Evolutionary conservation across 768 basidiomycete genomes (phyloP).

Genomic region (Xerocomellus amylosporus): DNA sequence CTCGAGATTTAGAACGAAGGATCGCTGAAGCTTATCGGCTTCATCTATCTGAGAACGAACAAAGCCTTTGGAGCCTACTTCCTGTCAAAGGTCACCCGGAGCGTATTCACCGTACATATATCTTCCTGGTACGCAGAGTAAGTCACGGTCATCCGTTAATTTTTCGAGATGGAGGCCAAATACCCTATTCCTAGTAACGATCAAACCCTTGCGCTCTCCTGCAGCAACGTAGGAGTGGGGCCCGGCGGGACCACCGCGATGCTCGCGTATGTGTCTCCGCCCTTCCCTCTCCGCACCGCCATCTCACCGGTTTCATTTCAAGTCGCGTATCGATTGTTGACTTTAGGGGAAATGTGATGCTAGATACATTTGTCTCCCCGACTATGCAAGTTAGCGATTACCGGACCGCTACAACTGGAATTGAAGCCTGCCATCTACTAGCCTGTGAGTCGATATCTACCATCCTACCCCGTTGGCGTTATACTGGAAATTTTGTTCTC

Average conservation of each 20-base stretch:
- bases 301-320: conserved; percentile 11
- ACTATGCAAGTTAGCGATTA: conserved; percentile 71
- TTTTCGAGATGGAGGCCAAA: conserved; percentile 31
- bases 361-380: conserved; percentile 66
- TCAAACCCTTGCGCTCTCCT: conserved; percentile 59
- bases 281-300: conserved; percentile 3
- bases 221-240: conserved; percentile 72
- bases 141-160: conserved; percentile 14
- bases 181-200: conserved; percentile 36
- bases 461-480: not conserved
- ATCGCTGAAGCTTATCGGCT: conserved; percentile 23
- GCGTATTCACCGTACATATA: conserved; percentile 23
- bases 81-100: conserved; percentile 17
- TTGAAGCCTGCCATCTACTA: conserved; percentile 41
- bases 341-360: conserved; percentile 53
- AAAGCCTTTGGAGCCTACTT: conserved; percentile 9
- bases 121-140: conserved; percentile 18
- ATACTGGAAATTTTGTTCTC: not conserved
- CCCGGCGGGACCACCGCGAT: conserved; percentile 79
- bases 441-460: conserved; percentile 32
- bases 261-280: conserved; percentile 60
- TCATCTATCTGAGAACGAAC: conserved; percentile 21
- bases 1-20: conserved; percentile 20
- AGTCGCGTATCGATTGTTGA: conserved; percentile 56
- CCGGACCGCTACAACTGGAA: conserved; percentile 62